Percentiles rank a stretch among this genome's conserved stretches.
These are phyloP conservation scores for Ophiosphaerella narmari DNA, from an alignment of 2,329 filamentous ascomycete genomes.

Conservation along the genomic window DNA sequence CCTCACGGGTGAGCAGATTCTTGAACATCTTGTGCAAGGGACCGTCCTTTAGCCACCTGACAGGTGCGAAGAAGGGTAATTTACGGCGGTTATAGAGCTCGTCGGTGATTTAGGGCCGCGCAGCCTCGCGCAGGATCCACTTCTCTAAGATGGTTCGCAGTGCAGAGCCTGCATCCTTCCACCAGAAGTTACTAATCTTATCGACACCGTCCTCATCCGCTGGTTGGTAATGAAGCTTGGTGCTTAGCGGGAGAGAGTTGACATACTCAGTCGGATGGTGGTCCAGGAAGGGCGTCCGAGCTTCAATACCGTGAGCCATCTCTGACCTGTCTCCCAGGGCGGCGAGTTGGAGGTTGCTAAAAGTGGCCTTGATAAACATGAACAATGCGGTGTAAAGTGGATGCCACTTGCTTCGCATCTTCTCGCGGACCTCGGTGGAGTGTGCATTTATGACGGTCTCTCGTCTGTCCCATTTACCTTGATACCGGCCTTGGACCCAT, in stretches of 20 bases:
- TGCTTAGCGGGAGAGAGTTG: slow-evolving; percentile 43
- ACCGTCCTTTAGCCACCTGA: slow-evolving; percentile 48
- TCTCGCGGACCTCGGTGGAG: slow-evolving; percentile 1
- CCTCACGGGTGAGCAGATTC: slow-evolving; percentile 25
- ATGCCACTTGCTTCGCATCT: slow-evolving; percentile 22
- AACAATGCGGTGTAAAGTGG: slow-evolving; percentile 26
- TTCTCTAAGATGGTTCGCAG: slow-evolving; percentile 47
- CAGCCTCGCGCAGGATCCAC: slow-evolving; percentile 57
- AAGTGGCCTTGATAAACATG: slow-evolving; percentile 23
- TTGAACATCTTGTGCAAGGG: slow-evolving; percentile 47
- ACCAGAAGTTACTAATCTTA: too few species aligned
- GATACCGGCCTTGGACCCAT: too few species aligned
- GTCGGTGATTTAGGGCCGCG: slow-evolving; percentile 55
- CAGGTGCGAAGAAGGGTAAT: slow-evolving; percentile 52
- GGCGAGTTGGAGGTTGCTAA: slow-evolving; percentile 44
- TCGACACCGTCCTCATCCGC: background rate
- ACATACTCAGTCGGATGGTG: slow-evolving; percentile 46
- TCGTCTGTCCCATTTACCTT: too few species aligned
- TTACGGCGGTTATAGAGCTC: slow-evolving; percentile 58
- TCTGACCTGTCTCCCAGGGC: slow-evolving; percentile 53
- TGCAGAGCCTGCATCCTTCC: too few species aligned
- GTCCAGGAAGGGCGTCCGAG: slow-evolving; percentile 48
- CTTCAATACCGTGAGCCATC: slow-evolving; percentile 49
- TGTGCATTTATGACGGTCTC: too few species aligned
- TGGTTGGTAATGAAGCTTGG: slow-evolving; percentile 41